phyloP scores from a whole-genome alignment of 2,329 filamentous ascomycete species.

The Sarocladium brachiariae region DNA sequence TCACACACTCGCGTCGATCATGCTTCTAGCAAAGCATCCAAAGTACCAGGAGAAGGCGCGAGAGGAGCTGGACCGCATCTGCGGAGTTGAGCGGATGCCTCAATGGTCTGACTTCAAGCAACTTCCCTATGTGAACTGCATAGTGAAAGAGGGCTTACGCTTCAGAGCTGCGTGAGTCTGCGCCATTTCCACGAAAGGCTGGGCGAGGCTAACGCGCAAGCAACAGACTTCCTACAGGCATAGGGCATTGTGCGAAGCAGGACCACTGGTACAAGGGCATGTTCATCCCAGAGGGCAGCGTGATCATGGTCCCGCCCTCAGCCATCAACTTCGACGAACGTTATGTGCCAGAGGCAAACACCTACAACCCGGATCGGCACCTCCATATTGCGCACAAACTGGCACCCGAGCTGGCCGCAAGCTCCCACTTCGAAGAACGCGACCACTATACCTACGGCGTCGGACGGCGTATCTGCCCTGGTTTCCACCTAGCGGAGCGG shows the following conservation, averaged over 20 bases:
- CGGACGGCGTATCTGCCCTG: slow-evolving; percentile 40
- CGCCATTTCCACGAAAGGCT: too few relatives aligned
- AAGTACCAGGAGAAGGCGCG: slow-evolving; percentile 19
- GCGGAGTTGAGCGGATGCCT: slow-evolving; percentile 17
- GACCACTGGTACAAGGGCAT: slow-evolving; percentile 7
- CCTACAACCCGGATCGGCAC: slow-evolving; percentile 17
- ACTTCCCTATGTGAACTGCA: slow-evolving; percentile 11
- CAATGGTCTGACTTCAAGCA: slow-evolving; percentile 16
- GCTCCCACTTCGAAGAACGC: slow-evolving; percentile 17
- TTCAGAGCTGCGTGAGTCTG: slow-evolving; percentile 3
- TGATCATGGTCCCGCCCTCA: slow-evolving; percentile 5
- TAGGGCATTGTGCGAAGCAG: neutral
- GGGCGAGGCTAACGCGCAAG: neutral
- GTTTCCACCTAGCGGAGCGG: slow-evolving; percentile 42
- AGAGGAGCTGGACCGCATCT: slow-evolving; percentile 21
- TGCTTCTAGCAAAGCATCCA: slow-evolving; percentile 10
- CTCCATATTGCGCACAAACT: slow-evolving; percentile 11
- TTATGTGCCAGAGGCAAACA: slow-evolving; percentile 18
- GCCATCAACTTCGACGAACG: slow-evolving; percentile 16
- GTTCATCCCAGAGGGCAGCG: slow-evolving; percentile 3
- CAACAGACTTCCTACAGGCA: neutral
- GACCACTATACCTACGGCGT: slow-evolving; percentile 41
- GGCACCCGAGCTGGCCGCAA: slow-evolving; percentile 16
- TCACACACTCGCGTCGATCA: slow-evolving; percentile 5
- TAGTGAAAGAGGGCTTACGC: slow-evolving; percentile 1